These are phyloP conservation scores for Aureobasidium namibiae DNA, from an alignment of 2,329 filamentous ascomycete genomes.

Conservation along the genomic window DNA sequence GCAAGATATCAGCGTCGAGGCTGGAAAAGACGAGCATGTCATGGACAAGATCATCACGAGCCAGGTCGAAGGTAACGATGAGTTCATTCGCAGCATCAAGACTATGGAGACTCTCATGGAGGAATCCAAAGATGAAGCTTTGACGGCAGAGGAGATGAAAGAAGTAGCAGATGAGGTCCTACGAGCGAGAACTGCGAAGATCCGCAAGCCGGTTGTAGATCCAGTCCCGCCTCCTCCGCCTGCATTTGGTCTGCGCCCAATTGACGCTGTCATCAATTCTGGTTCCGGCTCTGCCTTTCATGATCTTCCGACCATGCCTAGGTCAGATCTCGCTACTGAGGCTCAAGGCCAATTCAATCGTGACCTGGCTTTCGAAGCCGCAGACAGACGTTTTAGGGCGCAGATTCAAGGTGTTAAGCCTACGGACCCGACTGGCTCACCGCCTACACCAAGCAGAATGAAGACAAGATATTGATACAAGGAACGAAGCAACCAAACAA, in stretches of 20 bases:
- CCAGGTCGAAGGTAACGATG: constrained; percentile 32
- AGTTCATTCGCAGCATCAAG: constrained; percentile 41
- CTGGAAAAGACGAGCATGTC: constrained; percentile 52
- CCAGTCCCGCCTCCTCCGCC: neutral
- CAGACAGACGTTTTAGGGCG: no score
- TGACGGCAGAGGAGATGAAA: constrained; percentile 24
- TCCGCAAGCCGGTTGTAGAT: neutral
- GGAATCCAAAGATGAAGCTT: constrained; percentile 24
- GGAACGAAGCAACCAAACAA: neutral
- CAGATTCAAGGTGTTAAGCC: neutral
- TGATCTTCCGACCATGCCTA: neutral
- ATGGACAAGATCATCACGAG: constrained; percentile 54
- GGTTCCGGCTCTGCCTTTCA: neutral
- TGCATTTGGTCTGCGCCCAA: neutral
- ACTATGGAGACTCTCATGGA: constrained; percentile 28
- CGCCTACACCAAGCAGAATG: neutral
- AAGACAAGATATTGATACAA: neutral
- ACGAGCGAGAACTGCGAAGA: neutral
- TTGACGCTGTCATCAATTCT: no score
- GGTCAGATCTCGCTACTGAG: neutral
- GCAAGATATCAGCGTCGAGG: constrained; percentile 39
- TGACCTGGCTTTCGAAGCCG: no score
- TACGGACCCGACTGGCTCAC: neutral
- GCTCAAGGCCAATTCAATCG: no score
- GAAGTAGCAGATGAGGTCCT: constrained; percentile 23